phyloP scores from a whole-genome alignment of 2,329 filamentous ascomycete genomes.

The Fusarium citri region DNA sequence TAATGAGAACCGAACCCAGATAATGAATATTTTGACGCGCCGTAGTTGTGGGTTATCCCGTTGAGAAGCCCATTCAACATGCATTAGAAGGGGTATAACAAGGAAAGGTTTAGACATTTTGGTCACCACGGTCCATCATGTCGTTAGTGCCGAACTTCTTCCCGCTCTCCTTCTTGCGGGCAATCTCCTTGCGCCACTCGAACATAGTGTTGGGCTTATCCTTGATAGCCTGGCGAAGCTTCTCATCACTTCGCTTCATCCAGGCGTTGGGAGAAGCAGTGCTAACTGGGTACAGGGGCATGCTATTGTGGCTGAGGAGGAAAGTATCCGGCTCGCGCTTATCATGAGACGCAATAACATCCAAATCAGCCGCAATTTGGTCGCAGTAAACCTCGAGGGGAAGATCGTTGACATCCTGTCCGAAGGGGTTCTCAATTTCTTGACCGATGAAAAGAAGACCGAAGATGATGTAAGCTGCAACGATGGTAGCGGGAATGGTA shows the following conservation, averaged over 20 bases:
- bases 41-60: slow-evolving; percentile 31
- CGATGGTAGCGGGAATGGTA: slow-evolving; percentile 80
- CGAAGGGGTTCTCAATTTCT: slow-evolving; percentile 89
- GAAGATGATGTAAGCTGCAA: slow-evolving; percentile 84
- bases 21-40: slow-evolving; percentile 43
- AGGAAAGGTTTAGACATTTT: slow-evolving; percentile 39
- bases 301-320: slow-evolving; percentile 55
- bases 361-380: slow-evolving; percentile 78
- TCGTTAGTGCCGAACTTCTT: slow-evolving; percentile 21
- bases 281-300: slow-evolving; percentile 68
- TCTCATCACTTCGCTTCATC: slow-evolving; percentile 56
- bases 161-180: slow-evolving; percentile 31
- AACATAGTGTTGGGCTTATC: slow-evolving; percentile 55
- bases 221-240: slow-evolving; percentile 54
- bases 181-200: slow-evolving; percentile 46
- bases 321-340: slow-evolving; percentile 49
- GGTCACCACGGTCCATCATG: slow-evolving; percentile 32
- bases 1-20: slow-evolving; percentile 28
- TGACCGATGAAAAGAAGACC: slow-evolving; percentile 79
- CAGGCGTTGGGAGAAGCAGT: slow-evolving; percentile 53
- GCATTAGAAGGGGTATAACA: slow-evolving; percentile 33
- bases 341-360: slow-evolving; percentile 72
- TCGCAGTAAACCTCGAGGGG: slow-evolving; percentile 81
- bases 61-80: slow-evolving; percentile 31
- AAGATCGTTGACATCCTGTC: slow-evolving; percentile 84